Evolutionary conservation across 2,329 filamentous ascomycete species (phyloP).

Genomic region (Alternaria angustiovoidea): DNA sequence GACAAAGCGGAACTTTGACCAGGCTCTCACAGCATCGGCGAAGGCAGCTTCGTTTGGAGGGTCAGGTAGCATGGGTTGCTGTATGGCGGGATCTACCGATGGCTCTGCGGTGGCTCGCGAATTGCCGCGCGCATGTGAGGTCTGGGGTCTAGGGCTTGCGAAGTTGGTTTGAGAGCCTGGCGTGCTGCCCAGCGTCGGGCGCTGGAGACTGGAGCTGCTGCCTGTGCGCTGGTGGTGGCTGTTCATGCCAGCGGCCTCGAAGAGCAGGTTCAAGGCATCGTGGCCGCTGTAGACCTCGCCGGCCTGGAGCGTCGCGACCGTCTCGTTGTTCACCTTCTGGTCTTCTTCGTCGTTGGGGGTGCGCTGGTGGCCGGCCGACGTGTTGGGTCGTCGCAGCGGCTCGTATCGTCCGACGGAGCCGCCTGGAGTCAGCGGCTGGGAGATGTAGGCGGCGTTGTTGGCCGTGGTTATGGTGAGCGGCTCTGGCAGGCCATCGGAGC

Average conservation of each 20-base stretch:
- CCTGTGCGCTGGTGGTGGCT: slow-evolving; percentile 57
- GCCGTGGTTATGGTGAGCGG: slow-evolving; percentile 29
- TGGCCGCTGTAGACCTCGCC: slow-evolving; percentile 86
- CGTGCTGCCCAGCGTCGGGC: slow-evolving; percentile 44
- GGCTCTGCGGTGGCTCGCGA: slow-evolving; percentile 37
- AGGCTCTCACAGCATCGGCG: slow-evolving; percentile 79
- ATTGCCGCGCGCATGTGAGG: slow-evolving; percentile 32
- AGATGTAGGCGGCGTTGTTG: slow-evolving; percentile 36
- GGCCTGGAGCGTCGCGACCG: slow-evolving; percentile 66
- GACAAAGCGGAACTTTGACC: slow-evolving; percentile 93
- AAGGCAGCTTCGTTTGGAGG: slow-evolving; percentile 49
- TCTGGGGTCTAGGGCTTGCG: slow-evolving; percentile 43
- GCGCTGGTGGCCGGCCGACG: slow-evolving; percentile 31
- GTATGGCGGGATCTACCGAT: slow-evolving; percentile 44
- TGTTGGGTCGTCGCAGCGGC: slow-evolving; percentile 70
- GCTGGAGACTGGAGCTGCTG: slow-evolving; percentile 54
- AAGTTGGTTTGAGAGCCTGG: slow-evolving; percentile 48
- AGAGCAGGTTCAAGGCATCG: slow-evolving; percentile 89
- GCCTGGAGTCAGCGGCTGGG: slow-evolving; percentile 69
- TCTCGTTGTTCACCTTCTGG: slow-evolving; percentile 66
- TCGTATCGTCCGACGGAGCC: slow-evolving; percentile 71
- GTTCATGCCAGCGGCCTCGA: slow-evolving; percentile 75
- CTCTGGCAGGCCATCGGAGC: slow-evolving; percentile 56
- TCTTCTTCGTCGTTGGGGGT: slow-evolving; percentile 59
- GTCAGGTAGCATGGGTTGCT: slow-evolving; percentile 36